Percentiles rank a stretch among this genome's conserved stretches.
These are phyloP conservation scores for Eimeria nieschulzi DNA, from an alignment of 169 alveolate species.

Conservation along the genomic window DNA sequence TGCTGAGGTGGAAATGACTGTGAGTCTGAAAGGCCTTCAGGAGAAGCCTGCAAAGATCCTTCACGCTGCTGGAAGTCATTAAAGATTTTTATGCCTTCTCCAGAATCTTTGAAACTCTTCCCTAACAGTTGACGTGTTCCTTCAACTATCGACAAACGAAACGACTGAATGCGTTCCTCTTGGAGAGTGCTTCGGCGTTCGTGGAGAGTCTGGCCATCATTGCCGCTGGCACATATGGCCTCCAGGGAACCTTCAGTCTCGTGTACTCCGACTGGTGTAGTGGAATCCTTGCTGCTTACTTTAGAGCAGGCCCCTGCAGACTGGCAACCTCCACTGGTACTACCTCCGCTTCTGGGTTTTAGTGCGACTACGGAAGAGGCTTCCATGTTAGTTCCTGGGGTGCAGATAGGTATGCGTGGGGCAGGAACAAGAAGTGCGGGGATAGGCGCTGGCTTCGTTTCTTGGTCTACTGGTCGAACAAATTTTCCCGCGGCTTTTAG, in stretches of 20 bases:
- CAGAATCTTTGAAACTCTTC: neutral
- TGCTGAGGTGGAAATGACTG: neutral
- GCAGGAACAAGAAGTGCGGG: conserved; percentile 52
- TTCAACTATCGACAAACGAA: conserved; percentile 19
- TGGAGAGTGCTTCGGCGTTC: neutral
- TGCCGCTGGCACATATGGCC: neutral
- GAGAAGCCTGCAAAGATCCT: neutral
- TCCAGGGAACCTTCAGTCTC: neutral
- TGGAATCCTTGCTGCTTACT: neutral
- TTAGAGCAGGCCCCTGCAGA: conserved; percentile 1
- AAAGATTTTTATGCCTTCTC: neutral
- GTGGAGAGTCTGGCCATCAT: neutral
- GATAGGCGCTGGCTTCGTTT: conserved; percentile 24
- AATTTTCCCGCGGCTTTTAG: conserved; percentile 46
- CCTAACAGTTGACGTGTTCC: conserved; percentile 43
- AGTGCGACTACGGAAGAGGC: neutral
- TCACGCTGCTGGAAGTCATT: neutral
- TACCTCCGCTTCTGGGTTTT: conserved; percentile 52
- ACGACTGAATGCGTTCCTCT: neutral
- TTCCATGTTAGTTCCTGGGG: conserved; percentile 58
- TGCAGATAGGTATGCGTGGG: conserved; percentile 60
- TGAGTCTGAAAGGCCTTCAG: conserved; percentile 30
- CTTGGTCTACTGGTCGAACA: conserved; percentile 39
- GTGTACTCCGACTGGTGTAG: neutral
- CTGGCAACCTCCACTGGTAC: conserved; percentile 44